Evolutionary conservation across 371 early-diverging fungal species (phyloP), one percentile per base, ranked within the genome.

Genomic region (Mortierella sp.): DNA sequence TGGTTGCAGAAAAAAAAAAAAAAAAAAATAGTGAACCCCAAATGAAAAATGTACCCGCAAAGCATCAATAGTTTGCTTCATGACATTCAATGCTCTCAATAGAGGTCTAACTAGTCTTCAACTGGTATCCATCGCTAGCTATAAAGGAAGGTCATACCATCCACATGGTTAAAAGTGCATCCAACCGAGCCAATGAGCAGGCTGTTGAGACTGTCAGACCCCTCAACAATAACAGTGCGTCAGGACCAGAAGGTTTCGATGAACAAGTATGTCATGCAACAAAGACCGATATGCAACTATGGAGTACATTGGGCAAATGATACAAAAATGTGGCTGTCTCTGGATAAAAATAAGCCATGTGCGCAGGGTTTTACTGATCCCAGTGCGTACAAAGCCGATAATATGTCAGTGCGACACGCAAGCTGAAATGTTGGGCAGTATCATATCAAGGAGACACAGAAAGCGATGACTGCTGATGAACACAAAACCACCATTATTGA

Each of bases 121-220:
- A 12, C 5, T 30, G 37, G 54, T 58, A 28, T 43, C 45, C 28
- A 60, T 58, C 37, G 24, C 62, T 52, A 89, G 89, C 83, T 75
- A 86, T 92, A 57, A 66, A 68, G 60, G 81, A 88, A 64, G 91
- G 91, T 11, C 89, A 90, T 77, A 89, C 91, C 3, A 84, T 92
- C 54, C 90, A 91, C 84, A 87, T 92, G 61, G 91, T 91, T 51
- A 86, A 86, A 60, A 83, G 88, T 61, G 87, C 87, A n/a, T 60
- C 87, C 52, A 90, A 89, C 61, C 68, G 86, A 59, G 84, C 86
- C 28, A 73, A 76, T 45, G 76, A 86, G 60, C 83, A 84, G 35
- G 75, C 83, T 4, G 71, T 80, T 16, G 66, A 76, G 22, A 68
- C 83, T 12, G 77, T 65, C 20, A 35, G 76, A 71, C 72, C 75